Base-by-base conservation (phyloP, 805 yeast species). In the Kodamaea hsintzibuensis region DNA sequence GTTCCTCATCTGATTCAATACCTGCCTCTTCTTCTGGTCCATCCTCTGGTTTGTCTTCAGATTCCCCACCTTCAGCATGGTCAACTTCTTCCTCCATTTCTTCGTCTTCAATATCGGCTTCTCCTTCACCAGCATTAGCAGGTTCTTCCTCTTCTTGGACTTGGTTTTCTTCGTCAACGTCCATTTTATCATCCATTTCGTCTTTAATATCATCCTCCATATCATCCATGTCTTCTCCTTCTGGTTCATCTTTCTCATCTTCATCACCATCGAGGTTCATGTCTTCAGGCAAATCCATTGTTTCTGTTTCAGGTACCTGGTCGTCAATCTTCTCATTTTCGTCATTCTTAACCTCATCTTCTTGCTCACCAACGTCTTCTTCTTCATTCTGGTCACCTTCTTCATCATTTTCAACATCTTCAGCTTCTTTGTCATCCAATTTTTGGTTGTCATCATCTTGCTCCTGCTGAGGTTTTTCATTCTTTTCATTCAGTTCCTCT, bases 211-310 rank as follows among this genome's bases (percentile, higher is more conserved):
- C 59, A 7, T 71, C 64, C 47, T 61, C 65, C 58, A 57, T 60
- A 10, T 53, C 60, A 12, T 68, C 76, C 2, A 55, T 51, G 7
- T 58, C 60, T 14, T 68, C 72, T 7, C 73, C 79, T 5, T 59
- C 61, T 5, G 35, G 35, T 30, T 55, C 60, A 38, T 60, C 63
- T 60, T 59, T 56, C 13, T 60, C 54, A 30, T 63, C 66, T 30
- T n/a, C 86, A 19, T 82, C 96, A n/a, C 85, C 85, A 64, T 93
- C 98, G 30, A 93, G 74, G 60, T 93, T 85, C 78, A 93, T 82
- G 62, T 92, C 97, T 13, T 95, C 98, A 0, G 98, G 98, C 27
- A 93, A 76, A 18, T 95, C 97, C 59, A 93, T 74, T 2, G 92
- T 85, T 55, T 95, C 98, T 5, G 84, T 77, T 66, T 95, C 96